Evolutionary conservation across 345 rosid genomes (phyloP).

Genomic region (Linum lewisii): DNA sequence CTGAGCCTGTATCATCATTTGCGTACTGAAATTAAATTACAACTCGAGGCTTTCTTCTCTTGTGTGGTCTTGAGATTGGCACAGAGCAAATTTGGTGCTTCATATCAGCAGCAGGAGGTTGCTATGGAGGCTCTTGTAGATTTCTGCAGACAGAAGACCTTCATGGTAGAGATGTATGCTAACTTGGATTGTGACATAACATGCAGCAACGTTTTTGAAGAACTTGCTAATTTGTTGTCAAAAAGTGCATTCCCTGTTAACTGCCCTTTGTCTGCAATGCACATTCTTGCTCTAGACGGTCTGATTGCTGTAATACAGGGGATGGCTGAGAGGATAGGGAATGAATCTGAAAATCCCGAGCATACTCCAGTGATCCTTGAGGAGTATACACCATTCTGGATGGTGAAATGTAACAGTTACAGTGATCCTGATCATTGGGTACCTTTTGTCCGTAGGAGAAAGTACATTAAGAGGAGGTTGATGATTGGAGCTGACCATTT

Average conservation of each 20-base stretch:
- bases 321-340: slow-evolving; percentile 97
- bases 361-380: slow-evolving; percentile 62
- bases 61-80: slow-evolving; percentile 96
- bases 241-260: slow-evolving; percentile 98
- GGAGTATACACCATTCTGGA: slow-evolving; percentile 96
- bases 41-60: slow-evolving; percentile 97
- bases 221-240: slow-evolving; percentile 82
- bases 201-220: slow-evolving; percentile 95
- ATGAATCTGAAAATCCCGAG: slow-evolving; percentile 55
- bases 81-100: slow-evolving; percentile 87
- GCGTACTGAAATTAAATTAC: slow-evolving; percentile 76
- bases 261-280: slow-evolving; percentile 94
- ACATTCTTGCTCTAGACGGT: slow-evolving; percentile 94
- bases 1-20: slow-evolving; percentile 89
- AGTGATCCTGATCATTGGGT: slow-evolving; percentile 85
- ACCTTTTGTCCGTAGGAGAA: slow-evolving; percentile 79
- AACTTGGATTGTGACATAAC: slow-evolving; percentile 98
- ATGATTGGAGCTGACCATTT: slow-evolving; percentile 99
- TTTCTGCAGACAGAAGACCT: slow-evolving; percentile 92
- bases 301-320: slow-evolving; percentile 92
- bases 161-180: slow-evolving; percentile 99
- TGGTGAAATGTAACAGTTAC: slow-evolving; percentile 83
- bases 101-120: slow-evolving; percentile 97
- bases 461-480: slow-evolving; percentile 89
- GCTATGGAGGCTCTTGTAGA: slow-evolving; percentile 99